Evolutionary conservation across 768 basidiomycete genomes (phyloP).

Genomic region (Termitomyces sp.): DNA sequence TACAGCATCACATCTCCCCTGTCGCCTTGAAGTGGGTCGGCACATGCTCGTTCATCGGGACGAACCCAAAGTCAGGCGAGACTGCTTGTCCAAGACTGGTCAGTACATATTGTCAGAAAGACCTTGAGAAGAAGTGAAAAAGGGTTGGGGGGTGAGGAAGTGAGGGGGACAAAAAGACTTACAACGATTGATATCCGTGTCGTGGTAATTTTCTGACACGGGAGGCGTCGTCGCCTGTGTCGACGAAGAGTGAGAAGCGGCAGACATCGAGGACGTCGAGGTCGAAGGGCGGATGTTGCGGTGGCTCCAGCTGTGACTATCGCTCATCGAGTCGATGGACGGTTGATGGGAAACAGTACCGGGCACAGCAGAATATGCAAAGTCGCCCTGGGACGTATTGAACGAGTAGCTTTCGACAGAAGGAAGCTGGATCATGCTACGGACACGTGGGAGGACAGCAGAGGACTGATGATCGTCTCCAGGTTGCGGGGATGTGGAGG

Average conservation of each 20-base stretch:
- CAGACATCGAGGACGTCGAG: constrained; percentile 70
- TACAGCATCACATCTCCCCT: constrained; percentile 37
- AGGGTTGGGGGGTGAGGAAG: background rate
- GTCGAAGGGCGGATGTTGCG: constrained; percentile 67
- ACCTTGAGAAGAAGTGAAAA: constrained; percentile 9
- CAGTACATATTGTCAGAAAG: constrained; percentile 37
- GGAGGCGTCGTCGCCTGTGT: constrained; percentile 82
- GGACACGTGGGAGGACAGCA: constrained; percentile 56
- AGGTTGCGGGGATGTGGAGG: constrained; percentile 68
- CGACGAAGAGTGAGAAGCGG: constrained; percentile 70
- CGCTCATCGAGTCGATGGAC: constrained; percentile 40
- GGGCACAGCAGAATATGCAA: constrained; percentile 70
- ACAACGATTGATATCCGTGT: constrained; percentile 82
- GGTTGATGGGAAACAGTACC: constrained; percentile 35
- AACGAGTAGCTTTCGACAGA: constrained; percentile 66
- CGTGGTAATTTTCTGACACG: constrained; percentile 60
- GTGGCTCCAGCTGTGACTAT: constrained; percentile 40
- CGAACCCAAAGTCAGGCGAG: constrained; percentile 84
- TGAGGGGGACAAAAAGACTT: constrained; percentile 32
- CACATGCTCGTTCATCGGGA: constrained; percentile 75
- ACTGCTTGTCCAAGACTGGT: constrained; percentile 47
- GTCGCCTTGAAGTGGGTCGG: constrained; percentile 56
- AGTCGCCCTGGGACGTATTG: constrained; percentile 65
- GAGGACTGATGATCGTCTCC: constrained; percentile 43
- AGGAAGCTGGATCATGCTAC: constrained; percentile 81